Evolutionary conservation across 2,329 filamentous ascomycete species (phyloP), one percentile per base, ranked within the genome.

Genomic region (Clarireedia paspali): DNA sequence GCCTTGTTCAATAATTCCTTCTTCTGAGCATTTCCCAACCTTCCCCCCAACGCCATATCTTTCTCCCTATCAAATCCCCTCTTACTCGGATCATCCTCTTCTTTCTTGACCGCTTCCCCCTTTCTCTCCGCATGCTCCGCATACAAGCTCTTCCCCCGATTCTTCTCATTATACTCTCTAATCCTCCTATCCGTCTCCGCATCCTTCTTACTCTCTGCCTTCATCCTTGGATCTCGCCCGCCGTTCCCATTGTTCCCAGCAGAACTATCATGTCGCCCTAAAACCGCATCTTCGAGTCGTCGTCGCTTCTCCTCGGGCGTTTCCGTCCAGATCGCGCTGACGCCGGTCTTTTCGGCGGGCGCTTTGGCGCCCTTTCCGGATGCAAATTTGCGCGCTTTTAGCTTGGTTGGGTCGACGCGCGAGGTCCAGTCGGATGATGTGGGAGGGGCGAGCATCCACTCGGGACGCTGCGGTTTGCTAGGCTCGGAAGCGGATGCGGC

Each of bases 61-160:
- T 96, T 97, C 70, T 96, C 89, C 60, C 84, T 80, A 73, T 96
- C 90, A 72, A 97, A 97, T 0, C 83, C 87, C 59, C 92, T 79
- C 71, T 88, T 87, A 70, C 90, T 96, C 0, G 94, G 92, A 68
- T 97, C 91, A 71, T 96, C 92, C 23, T 94, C 89, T 60, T 89
- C 83, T 6, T 63, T 53, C 55, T 55, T 54, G 6, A 57, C 57
- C 15, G 57, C 61, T 27, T 50, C 62, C 47, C 60, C 59, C 70
- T 58, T 68, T 71, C 72, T 65, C 60, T 84, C 81, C 57, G 59
- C 42, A 49, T 61, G 67, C 70, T 72, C 66, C 61, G 84, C 81
- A 60, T 82, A 80, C 46, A 87, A 72, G 59, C 78, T 84, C 67
- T 74, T 78, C 3, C 78, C 79, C 42, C 83, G 72, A 52, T 63